These are phyloP conservation scores for Podospora bellae-mahoneyi DNA, from an alignment of 495 filamentous ascomycete species.

Conservation along the genomic window DNA sequence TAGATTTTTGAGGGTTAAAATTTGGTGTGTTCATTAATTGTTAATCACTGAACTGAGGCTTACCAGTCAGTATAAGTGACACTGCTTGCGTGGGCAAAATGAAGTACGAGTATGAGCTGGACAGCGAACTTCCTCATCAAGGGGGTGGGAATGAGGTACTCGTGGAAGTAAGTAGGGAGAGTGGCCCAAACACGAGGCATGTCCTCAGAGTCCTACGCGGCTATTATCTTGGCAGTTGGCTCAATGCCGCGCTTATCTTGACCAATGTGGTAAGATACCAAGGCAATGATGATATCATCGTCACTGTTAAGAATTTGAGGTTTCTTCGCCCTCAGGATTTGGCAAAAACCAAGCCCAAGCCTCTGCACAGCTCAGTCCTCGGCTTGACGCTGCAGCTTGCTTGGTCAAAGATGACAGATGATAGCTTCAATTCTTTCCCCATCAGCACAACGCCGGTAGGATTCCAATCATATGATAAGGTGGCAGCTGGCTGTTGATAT, in stretches of 20 bases:
- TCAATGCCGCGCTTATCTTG: neutral
- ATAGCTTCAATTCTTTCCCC: neutral
- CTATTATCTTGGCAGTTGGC: neutral
- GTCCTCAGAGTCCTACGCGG: neutral
- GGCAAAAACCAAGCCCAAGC: too few relatives aligned
- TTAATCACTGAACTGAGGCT: neutral
- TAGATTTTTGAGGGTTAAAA: neutral
- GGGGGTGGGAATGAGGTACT: conserved; percentile 8
- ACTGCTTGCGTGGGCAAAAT: conserved; percentile 15
- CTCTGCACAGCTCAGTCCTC: too few relatives aligned
- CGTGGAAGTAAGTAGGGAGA: conserved; percentile 14
- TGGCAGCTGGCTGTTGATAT: neutral
- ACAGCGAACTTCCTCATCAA: conserved; percentile 12
- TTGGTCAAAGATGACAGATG: neutral
- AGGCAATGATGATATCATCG: too few relatives aligned
- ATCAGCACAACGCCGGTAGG: neutral
- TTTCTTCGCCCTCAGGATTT: too few relatives aligned
- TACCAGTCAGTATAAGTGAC: conserved; percentile 22
- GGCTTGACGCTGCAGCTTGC: too few relatives aligned
- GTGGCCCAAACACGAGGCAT: neutral
- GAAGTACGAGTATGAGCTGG: conserved; percentile 13
- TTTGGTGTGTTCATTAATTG: neutral
- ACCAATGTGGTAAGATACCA: neutral
- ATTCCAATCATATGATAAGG: neutral
- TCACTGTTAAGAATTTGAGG: too few relatives aligned